Conservation (phyloP, 2,329 filamentous ascomycete genomes). For the Didymella exigua region DNA sequence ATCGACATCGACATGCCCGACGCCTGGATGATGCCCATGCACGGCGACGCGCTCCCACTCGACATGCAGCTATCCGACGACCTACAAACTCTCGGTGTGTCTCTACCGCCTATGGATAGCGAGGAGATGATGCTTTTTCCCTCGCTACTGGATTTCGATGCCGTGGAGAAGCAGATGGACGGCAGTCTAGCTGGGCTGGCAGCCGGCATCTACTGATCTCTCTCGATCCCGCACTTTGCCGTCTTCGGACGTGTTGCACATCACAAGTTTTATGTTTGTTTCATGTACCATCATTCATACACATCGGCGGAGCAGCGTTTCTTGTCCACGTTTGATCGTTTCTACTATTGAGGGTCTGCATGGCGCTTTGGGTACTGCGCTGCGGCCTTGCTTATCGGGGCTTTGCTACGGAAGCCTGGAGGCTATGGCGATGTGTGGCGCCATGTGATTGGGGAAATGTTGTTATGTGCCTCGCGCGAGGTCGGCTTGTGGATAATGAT, state of each 20-base stretch:
- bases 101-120: conserved; percentile 42
- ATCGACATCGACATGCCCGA: conserved; percentile 46
- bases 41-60: conserved; percentile 37
- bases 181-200: conserved; percentile 26
- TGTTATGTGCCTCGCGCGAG: neutral
- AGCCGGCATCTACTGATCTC: conserved; percentile 13
- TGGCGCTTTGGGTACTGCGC: conserved; percentile 3
- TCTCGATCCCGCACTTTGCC: neutral
- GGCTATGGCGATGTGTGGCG: neutral
- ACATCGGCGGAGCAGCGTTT: neutral
- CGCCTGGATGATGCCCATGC: conserved; percentile 36
- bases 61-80: conserved; percentile 42
- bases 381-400: neutral
- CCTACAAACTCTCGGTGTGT: conserved; percentile 37
- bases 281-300: conserved; percentile 6
- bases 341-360: neutral
- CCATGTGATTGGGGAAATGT: conserved; percentile 1
- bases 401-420: no score
- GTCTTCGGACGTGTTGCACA: conserved; percentile 3
- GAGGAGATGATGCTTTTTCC: conserved; percentile 46
- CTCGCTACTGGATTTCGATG: conserved; percentile 42
- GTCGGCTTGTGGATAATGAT: conserved; percentile 15
- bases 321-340: neutral
- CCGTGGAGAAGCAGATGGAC: conserved; percentile 42
- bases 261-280: neutral